Conservation (phyloP, 2,329 filamentous ascomycete species). For the Talaromyces sp. region DNA sequence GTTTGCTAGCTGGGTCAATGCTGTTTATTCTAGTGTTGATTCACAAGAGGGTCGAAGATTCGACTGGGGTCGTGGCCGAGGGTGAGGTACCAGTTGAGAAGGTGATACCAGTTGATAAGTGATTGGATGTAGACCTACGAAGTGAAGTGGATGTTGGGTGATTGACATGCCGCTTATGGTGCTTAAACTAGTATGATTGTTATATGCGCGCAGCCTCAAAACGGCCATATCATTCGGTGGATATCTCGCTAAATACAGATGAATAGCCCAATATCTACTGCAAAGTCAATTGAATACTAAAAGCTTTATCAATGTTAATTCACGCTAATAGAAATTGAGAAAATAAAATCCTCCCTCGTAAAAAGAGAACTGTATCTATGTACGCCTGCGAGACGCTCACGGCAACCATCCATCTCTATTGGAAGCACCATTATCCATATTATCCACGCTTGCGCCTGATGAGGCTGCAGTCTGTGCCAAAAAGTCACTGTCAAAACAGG, state of each 20-base stretch:
- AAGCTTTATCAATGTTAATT: not conserved
- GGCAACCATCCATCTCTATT: not conserved
- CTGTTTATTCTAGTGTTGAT: conserved; percentile 22
- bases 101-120: not conserved
- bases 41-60: conserved; percentile 20
- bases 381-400: not conserved
- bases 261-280: not conserved
- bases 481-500: conserved; percentile 36
- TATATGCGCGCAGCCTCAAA: not conserved
- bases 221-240: not conserved
- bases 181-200: not conserved
- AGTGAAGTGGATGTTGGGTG: not conserved
- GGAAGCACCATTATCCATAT: not conserved
- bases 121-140: not conserved
- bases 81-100: not conserved
- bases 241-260: not conserved
- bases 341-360: not conserved
- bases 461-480: conserved; percentile 2
- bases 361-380: not conserved
- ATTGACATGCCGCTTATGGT: not conserved
- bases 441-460: not conserved
- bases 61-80: conserved; percentile 12
- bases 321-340: not conserved
- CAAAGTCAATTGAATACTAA: not conserved
- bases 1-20: conserved; percentile 22